Evolutionary conservation across 257 asterid genomes (phyloP), one percentile per base, ranked within the genome.

Genomic region (Cynanchum wilfordii): DNA sequence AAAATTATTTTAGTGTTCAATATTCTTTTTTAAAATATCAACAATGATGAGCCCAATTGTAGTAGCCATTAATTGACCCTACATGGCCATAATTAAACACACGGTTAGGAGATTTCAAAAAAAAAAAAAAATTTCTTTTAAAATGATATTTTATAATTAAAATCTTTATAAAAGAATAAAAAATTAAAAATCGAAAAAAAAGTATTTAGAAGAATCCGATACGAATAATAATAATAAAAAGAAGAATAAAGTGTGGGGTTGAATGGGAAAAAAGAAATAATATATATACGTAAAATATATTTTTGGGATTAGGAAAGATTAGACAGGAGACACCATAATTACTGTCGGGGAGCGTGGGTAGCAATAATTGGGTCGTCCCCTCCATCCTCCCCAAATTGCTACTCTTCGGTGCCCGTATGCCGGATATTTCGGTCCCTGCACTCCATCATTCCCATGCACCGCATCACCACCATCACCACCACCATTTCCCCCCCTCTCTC

Each of bases 341-440:
- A 73, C 17, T 82, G 86, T 82, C 84, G 80, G 80, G 56, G 66
- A 77, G 86, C 86, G 84, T 82, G 86, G 82, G 81, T 59, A 63
- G 76, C 80, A 82, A 79, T 79, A 29, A 74, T 75, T 77, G 82
- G 78, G 56, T 17, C 79, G 49, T 22, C 69, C 70, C 5, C 17
- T 56, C 56, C 63, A 38, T 16, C n/a, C 49, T 25, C 5, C 49
- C 69, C 54, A 9, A 2, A 51, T 30, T 33, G 11, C 24, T 16
- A 36, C 44, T 40, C 55, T 73, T 54, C 25, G 58, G 24, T 36
- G 57, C 40, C 69, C 49, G 27, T 59, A 16, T 4, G 82, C 82
- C 79, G 79, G 77, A 79, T 70, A 75, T 79, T 52, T 75, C 77
- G 82, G 82, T 10, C 56, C 29, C 72, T 1, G 69, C 67, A 29